A percentile compares a stretch with the other conserved stretches of the same genome.
Evolutionary conservation across 495 filamentous ascomycete species (phyloP).

Genomic region (Xylaria venustula): DNA sequence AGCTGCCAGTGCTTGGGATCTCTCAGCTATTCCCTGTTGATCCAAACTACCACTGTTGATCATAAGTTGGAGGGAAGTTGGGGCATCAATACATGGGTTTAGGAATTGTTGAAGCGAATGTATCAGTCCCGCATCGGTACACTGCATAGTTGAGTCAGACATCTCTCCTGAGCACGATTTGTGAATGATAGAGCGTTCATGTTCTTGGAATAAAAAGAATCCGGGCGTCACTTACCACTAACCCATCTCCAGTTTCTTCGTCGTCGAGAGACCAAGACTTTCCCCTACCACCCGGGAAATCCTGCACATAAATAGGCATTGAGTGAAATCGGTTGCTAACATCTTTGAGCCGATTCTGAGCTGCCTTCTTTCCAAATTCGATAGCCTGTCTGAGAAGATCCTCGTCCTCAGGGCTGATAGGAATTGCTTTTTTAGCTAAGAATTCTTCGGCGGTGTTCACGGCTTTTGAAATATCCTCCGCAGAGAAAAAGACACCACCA

Average conservation of each 20-base stretch:
- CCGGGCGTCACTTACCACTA: slow-evolving; percentile 14
- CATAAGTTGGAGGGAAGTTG: slow-evolving; percentile 32
- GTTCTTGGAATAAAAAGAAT: background rate
- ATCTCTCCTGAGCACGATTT: background rate
- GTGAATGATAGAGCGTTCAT: too few relatives aligned
- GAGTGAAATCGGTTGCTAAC: slow-evolving; percentile 69
- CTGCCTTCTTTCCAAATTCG: slow-evolving; percentile 56
- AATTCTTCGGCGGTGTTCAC: slow-evolving; percentile 65
- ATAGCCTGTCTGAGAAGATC: slow-evolving; percentile 61
- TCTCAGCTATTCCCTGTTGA: slow-evolving; percentile 31
- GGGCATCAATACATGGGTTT: slow-evolving; percentile 36
- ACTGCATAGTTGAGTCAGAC: background rate
- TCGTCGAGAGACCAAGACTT: slow-evolving; percentile 64
- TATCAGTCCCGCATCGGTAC: slow-evolving; percentile 39
- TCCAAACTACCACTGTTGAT: slow-evolving; percentile 37
- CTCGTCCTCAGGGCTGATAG: slow-evolving; percentile 59
- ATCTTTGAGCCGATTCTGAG: slow-evolving; percentile 60
- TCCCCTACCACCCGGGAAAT: slow-evolving; percentile 56
- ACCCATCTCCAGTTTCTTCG: slow-evolving; percentile 23
- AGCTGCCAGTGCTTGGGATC: slow-evolving; percentile 25
- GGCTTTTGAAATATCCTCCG: slow-evolving; percentile 57
- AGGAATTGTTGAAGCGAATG: slow-evolving; percentile 39
- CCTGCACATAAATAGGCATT: slow-evolving; percentile 68
- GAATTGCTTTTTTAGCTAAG: slow-evolving; percentile 48
- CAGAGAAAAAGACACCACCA: slow-evolving; percentile 72